A percentile compares a stretch with the other conserved stretches of the same genome.
These are phyloP conservation scores for Pseudonectria foliicola DNA, from an alignment of 2,329 filamentous ascomycete genomes.

Conservation along the genomic window DNA sequence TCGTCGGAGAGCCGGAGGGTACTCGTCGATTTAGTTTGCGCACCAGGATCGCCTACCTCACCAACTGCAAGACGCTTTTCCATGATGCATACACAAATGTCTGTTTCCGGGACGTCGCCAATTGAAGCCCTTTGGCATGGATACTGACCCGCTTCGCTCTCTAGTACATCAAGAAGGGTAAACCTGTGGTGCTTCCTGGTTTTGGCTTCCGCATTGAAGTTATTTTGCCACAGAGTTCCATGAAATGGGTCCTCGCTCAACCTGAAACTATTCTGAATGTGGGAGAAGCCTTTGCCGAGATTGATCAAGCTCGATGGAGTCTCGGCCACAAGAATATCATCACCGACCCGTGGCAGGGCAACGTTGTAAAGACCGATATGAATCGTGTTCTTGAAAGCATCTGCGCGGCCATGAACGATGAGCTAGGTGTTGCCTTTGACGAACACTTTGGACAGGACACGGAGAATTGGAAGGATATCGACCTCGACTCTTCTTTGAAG, in stretches of 20 bases:
- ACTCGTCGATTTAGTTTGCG: conserved; percentile 22
- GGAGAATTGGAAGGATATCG: conserved; percentile 27
- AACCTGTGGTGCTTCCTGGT: conserved; percentile 33
- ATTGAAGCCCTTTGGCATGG: too few relatives aligned
- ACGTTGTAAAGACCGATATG: conserved; percentile 29
- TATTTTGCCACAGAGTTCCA: conserved; percentile 32
- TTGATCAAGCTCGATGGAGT: conserved; percentile 30
- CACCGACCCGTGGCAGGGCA: conserved; percentile 29
- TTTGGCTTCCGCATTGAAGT: conserved; percentile 33
- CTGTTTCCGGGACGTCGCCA: too few relatives aligned
- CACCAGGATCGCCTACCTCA: conserved; percentile 23
- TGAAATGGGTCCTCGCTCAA: conserved; percentile 34
- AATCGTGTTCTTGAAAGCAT: conserved; percentile 28
- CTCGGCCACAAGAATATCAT: conserved; percentile 29
- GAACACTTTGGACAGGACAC: conserved; percentile 27
- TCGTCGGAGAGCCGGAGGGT: conserved; percentile 21
- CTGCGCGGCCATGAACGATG: conserved; percentile 27
- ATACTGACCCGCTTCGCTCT: too few relatives aligned
- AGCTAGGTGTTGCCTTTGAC: conserved; percentile 28
- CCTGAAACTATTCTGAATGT: conserved; percentile 30
- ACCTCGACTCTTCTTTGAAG: conserved; percentile 19
- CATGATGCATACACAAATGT: conserved; percentile 26
- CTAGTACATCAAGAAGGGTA: conserved; percentile 36
- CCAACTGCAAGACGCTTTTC: conserved; percentile 23
- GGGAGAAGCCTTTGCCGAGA: conserved; percentile 29